Conservation (phyloP, 176 grass and related monocot genomes). For the Aegilops longissima region DNA sequence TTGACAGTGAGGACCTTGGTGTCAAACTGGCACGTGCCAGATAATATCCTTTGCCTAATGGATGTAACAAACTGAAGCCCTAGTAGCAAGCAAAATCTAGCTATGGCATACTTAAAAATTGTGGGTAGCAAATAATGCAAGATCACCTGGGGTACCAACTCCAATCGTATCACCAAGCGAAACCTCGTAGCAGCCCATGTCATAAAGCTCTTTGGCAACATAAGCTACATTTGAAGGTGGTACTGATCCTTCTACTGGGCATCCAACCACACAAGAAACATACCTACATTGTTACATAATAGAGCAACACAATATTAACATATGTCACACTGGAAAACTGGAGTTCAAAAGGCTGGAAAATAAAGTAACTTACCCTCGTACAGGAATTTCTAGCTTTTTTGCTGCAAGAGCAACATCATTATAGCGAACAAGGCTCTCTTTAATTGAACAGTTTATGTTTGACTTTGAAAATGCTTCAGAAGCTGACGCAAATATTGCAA, state of each 20-base stretch:
- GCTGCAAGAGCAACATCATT: constrained; percentile 76
- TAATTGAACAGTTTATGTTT: constrained; percentile 91
- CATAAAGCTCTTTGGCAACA: constrained; percentile 92
- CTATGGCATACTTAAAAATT: neutral
- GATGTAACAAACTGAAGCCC: neutral
- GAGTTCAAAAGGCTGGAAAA: neutral
- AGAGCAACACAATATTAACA: constrained; percentile 26
- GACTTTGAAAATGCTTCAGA: constrained; percentile 94
- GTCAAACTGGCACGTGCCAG: neutral
- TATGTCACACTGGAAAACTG: neutral
- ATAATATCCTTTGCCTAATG: neutral
- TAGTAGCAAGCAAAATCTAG: neutral
- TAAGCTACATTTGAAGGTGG: constrained; percentile 77
- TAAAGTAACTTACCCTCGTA: constrained; percentile 70
- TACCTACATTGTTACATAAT: constrained; percentile 47
- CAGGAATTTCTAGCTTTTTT: constrained; percentile 56
- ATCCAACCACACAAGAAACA: constrained; percentile 85
- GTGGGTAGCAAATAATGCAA: neutral
- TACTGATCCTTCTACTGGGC: constrained; percentile 76
- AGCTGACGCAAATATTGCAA: constrained; percentile 90
- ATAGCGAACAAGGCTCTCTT: constrained; percentile 87
- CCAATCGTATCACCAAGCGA: constrained; percentile 97
- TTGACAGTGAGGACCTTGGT: neutral
- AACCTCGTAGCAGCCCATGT: constrained; percentile 96
- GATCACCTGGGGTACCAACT: constrained; percentile 85